Conservation (phyloP, 345 rosid genomes). For the Salix caprea region DNA sequence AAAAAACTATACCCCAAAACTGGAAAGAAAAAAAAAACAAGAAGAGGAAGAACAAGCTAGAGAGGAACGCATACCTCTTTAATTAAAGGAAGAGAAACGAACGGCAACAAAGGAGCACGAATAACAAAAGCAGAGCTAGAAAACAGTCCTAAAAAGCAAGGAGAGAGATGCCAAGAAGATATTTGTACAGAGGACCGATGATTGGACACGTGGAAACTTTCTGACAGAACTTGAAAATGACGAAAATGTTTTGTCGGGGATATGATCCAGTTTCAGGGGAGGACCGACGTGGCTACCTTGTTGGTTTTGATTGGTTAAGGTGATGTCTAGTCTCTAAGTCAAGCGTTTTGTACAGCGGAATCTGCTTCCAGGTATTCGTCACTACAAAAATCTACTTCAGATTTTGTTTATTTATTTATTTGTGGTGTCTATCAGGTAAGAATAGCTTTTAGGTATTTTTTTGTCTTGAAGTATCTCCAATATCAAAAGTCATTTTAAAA, state of each 20-base stretch:
- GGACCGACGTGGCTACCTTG: neutral
- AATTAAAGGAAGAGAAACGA: constrained; percentile 6
- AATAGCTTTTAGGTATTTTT: neutral
- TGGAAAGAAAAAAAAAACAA: neutral
- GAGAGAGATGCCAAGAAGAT: constrained; percentile 22
- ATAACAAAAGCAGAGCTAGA: neutral
- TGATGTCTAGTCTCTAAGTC: neutral
- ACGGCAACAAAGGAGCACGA: neutral
- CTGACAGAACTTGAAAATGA: constrained; percentile 1
- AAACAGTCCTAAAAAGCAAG: neutral
- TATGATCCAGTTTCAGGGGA: constrained; percentile 3
- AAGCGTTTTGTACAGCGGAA: neutral
- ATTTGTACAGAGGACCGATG: constrained; percentile 14
- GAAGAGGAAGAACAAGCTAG: neutral
- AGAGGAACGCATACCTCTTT: constrained; percentile 20
- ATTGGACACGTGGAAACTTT: constrained; percentile 14
- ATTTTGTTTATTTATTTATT: neutral
- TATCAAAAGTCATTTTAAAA: no score
- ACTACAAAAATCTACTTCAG: neutral
- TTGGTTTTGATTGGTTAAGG: constrained; percentile 8
- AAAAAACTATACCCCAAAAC: neutral
- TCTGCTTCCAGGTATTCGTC: neutral
- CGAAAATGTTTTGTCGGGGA: neutral
- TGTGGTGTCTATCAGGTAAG: neutral
- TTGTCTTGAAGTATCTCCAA: no score